Evolutionary conservation across 108 stramenopile genomes (phyloP), one percentile per base, ranked within the genome.

Genomic region (Poteriospumella lacustris): DNA sequence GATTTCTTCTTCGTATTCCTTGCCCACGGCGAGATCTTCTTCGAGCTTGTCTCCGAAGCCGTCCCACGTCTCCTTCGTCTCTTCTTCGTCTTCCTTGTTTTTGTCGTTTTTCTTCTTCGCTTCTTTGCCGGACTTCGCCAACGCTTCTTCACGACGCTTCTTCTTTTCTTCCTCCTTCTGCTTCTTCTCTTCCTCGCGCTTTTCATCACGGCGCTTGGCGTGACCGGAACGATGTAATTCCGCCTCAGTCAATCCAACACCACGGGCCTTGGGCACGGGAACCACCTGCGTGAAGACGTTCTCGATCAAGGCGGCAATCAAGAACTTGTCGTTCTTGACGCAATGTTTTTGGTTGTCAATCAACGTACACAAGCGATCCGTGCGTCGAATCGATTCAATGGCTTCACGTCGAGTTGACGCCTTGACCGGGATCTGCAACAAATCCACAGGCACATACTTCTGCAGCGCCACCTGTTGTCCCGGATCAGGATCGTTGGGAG

Each of bases 281-380:
- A 5, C 2, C 62, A 44, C 79, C 79, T 80, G 76, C 34, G 80
- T 80, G 26, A 80, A 1, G 31, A 76, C 76, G 39, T 80, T 28
- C 44, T 80, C 70, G 5, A 80, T 76, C 3, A 80, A 36, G 42
- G 44, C 39, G 15, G 70, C 39, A 59, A 80, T 80, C 19, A 80
- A 43, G 0, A 80, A 42, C 64, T 80, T 80, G 76, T 80, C 80
- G 64, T 76, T 76, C 76, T 80, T 80, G 42, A 80, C 56, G 80
- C 75, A 76, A 58, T 80, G 80, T 19, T 5, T n/a, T 39, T 80
- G 75, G 42, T 80, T 80, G 47, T 80, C 80, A n/a, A 80, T 2
- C 39, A 80, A 72, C 36, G 80, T 67, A 39, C 80, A 80, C 24
- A 80, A 60, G n/a, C 43, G 44, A 44, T 80, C 80, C 0, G 41